A percentile compares a stretch with the other conserved stretches of the same genome.
phyloP scores from a whole-genome alignment of 306 rosid species.

The Spatholobus suberectus region DNA sequence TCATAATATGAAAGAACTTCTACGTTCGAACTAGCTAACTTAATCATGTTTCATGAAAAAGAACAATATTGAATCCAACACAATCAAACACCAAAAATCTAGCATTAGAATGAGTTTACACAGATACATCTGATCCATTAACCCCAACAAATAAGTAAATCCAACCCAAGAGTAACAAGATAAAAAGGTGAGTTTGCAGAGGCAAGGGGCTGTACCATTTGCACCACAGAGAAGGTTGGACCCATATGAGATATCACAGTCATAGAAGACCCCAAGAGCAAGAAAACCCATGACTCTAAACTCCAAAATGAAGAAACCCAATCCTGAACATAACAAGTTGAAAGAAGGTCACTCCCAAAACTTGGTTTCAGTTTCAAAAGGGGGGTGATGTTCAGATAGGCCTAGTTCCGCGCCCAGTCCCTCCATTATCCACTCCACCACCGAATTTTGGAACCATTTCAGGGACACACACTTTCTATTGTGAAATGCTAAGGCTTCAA shows the following conservation, averaged over 20 bases:
- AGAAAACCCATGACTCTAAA: slow-evolving; percentile 44
- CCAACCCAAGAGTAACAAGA: neutral
- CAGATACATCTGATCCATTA: neutral
- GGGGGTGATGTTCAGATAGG: slow-evolving; percentile 59
- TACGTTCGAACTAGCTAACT: neutral
- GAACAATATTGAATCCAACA: slow-evolving; percentile 28
- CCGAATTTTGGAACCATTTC: slow-evolving; percentile 58
- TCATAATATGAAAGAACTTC: slow-evolving; percentile 13
- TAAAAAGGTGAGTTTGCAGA: neutral
- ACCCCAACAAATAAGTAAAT: slow-evolving; percentile 16
- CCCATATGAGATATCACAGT: slow-evolving; percentile 32
- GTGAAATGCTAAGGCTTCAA: neutral
- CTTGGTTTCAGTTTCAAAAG: slow-evolving; percentile 31
- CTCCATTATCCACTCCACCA: slow-evolving; percentile 46
- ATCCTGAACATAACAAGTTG: slow-evolving; percentile 45
- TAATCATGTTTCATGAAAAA: slow-evolving; percentile 22
- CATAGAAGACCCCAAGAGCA: slow-evolving; percentile 26
- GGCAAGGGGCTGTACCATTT: slow-evolving; percentile 49
- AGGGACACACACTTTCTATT: slow-evolving; percentile 4
- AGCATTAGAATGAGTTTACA: slow-evolving; percentile 7
- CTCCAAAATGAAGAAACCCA: slow-evolving; percentile 44
- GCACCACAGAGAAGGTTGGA: slow-evolving; percentile 44
- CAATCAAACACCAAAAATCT: slow-evolving; percentile 30
- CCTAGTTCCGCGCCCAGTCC: slow-evolving; percentile 51
- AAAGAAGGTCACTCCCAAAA: slow-evolving; percentile 11